Conservation (phyloP, 208 protist genomes). For the Trypanosoma caninum region DNA sequence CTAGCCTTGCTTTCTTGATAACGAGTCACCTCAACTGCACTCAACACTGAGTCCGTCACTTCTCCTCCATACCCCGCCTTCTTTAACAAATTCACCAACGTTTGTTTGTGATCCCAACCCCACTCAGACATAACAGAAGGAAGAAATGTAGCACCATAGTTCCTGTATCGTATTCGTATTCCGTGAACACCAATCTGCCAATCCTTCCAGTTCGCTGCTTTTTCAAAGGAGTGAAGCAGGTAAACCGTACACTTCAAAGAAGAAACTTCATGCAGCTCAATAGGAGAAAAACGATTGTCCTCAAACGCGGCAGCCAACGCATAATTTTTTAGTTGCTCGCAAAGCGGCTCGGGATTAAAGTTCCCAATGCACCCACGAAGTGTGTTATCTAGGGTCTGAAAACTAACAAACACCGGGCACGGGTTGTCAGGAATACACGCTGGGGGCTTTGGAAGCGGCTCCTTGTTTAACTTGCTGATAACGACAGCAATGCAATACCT, state of each 20-base stretch:
- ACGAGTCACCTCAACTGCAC: constrained; percentile 45
- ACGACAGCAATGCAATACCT: constrained; percentile 83
- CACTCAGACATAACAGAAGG: constrained; percentile 74
- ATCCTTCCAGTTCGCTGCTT: constrained; percentile 64
- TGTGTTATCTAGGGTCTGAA: constrained; percentile 46
- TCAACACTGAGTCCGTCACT: constrained; percentile 51
- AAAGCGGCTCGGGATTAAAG: constrained; percentile 55
- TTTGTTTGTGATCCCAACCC: constrained; percentile 69
- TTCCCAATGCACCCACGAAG: constrained; percentile 87
- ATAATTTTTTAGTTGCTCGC: constrained; percentile 65
- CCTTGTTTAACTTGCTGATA: constrained; percentile 30
- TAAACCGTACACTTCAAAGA: constrained; percentile 73
- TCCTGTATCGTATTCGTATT: constrained; percentile 57
- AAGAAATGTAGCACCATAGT: constrained; percentile 73
- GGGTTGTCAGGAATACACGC: constrained; percentile 54
- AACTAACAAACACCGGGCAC: constrained; percentile 77
- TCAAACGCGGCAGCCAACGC: constrained; percentile 67
- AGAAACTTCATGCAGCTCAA: constrained; percentile 58
- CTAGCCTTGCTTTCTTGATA: constrained; percentile 55
- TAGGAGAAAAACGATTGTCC: constrained; percentile 71
- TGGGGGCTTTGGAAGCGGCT: constrained; percentile 34
- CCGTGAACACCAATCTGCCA: constrained; percentile 84
- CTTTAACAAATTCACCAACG: constrained; percentile 50
- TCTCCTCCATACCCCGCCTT: constrained; percentile 70
- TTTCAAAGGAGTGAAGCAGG: constrained; percentile 81